A percentile compares a stretch with the other conserved stretches of the same genome.
Conservation (phyloP, 495 filamentous ascomycete genomes). For the Neurospora tetrasperma region DNA sequence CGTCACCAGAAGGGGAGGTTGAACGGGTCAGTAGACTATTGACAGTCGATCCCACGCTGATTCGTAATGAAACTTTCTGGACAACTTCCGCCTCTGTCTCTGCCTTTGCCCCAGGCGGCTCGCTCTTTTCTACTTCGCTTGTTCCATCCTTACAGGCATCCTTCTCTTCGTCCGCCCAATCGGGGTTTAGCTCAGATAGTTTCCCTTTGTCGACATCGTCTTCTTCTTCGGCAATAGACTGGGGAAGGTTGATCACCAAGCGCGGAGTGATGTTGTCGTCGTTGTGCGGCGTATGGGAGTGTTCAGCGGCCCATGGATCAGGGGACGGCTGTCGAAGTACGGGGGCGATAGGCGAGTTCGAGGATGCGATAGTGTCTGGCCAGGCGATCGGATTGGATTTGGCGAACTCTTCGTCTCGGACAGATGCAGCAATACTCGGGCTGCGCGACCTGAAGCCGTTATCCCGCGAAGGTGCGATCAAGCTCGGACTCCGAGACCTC, state of each 20-base stretch:
- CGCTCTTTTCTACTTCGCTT: not conserved
- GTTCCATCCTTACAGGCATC: not conserved
- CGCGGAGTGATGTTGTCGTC: constrained; percentile 14
- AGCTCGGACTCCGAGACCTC: constrained; percentile 20
- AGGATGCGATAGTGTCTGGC: constrained; percentile 28
- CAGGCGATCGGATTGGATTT: constrained; percentile 30
- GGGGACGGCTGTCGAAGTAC: constrained; percentile 37
- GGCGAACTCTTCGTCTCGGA: constrained; percentile 19
- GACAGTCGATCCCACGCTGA: constrained; percentile 10
- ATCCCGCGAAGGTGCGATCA: constrained; percentile 17
- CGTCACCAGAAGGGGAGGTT: constrained; percentile 31
- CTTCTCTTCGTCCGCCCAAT: constrained; percentile 1
- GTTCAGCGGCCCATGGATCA: constrained; percentile 39
- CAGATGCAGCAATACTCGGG: constrained; percentile 22
- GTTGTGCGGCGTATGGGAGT: constrained; percentile 10
- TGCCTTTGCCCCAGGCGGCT: not conserved
- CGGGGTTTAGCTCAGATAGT: not conserved
- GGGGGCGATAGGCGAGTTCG: constrained; percentile 17
- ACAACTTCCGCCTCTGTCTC: not conserved
- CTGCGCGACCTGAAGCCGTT: constrained; percentile 9
- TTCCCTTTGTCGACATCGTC: not conserved
- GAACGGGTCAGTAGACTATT: constrained; percentile 18
- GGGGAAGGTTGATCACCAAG: constrained; percentile 10
- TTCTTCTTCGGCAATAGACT: constrained; percentile 2
- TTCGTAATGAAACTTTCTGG: constrained; percentile 2